Conservation (phyloP, 768 basidiomycete genomes). For the Botryobasidium botryosum region DNA sequence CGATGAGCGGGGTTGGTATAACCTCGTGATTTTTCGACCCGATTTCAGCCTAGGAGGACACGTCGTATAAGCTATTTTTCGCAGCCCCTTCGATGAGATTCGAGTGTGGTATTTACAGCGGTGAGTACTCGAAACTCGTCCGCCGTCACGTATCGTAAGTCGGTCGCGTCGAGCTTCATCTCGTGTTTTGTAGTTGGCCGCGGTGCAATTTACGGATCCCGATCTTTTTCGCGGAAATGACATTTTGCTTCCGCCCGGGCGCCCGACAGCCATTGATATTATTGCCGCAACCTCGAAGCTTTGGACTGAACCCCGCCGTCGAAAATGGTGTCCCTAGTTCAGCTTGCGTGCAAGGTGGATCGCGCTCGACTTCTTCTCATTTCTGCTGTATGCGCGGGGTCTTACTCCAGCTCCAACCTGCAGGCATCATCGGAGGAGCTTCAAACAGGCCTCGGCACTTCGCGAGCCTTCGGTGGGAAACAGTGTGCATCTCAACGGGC, state of each 20-base stretch:
- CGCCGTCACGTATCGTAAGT: slow-evolving; percentile 77
- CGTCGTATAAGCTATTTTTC: background rate
- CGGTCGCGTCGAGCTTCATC: slow-evolving; percentile 92
- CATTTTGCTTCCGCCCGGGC: background rate
- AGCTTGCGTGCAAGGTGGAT: background rate
- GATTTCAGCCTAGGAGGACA: slow-evolving; percentile 63
- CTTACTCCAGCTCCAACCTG: background rate
- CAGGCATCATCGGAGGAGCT: slow-evolving; percentile 2
- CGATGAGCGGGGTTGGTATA: slow-evolving; percentile 76
- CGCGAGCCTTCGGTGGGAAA: background rate
- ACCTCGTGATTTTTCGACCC: slow-evolving; percentile 97
- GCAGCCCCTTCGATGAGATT: background rate
- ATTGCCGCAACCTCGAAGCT: background rate
- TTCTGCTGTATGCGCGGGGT: background rate
- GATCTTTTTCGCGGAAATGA: background rate
- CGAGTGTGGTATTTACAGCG: slow-evolving; percentile 36
- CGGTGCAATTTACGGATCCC: background rate
- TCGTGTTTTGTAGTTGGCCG: background rate
- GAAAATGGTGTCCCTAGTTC: background rate
- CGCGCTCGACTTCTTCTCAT: background rate
- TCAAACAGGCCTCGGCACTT: background rate
- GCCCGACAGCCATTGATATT: background rate
- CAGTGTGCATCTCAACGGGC: too few relatives aligned
- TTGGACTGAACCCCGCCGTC: background rate
- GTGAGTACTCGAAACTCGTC: slow-evolving; percentile 95